Evolutionary conservation across 345 rosid genomes (phyloP).

Genomic region (Sonneratia caseolaris): DNA sequence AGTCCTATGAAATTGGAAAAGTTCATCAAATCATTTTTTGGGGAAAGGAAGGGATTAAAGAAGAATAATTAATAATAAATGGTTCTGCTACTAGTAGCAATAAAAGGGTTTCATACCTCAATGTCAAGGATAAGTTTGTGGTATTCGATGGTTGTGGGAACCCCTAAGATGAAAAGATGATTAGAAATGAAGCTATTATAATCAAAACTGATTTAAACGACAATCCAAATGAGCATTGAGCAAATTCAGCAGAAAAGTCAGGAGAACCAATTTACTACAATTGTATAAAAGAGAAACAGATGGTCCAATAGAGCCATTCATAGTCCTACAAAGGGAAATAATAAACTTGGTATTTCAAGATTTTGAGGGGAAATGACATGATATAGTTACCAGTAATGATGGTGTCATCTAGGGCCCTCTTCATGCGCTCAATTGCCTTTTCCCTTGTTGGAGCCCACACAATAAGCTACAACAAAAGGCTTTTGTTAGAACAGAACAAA

Average conservation of each 20-base stretch:
- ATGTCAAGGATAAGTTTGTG: constrained; percentile 94
- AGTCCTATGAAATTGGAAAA: constrained; percentile 45
- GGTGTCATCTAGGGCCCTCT: constrained; percentile 94
- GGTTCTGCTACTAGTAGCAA: not conserved
- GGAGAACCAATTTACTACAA: not conserved
- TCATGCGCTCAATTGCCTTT: constrained; percentile 95
- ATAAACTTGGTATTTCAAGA: not conserved
- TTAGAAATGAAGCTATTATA: not conserved
- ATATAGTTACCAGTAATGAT: constrained; percentile 55
- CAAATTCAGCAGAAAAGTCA: not conserved
- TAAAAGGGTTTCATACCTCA: constrained; percentile 41
- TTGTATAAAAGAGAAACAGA: not conserved
- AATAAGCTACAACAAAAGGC: constrained; percentile 47
- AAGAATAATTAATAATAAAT: not conserved
- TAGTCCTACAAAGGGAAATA: not conserved
- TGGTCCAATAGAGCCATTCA: not conserved
- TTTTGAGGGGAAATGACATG: not conserved
- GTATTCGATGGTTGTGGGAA: constrained; percentile 91
- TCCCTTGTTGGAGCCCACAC: constrained; percentile 99
- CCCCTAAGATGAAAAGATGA: constrained; percentile 38
- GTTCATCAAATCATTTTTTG: not conserved
- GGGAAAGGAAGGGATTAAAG: not conserved
- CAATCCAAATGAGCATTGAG: not conserved
- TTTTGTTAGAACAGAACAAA: not conserved
- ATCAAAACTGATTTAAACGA: not conserved